Evolutionary conservation across 257 asterid species (phyloP).

Genomic region (Jaltomata sinuosa): DNA sequence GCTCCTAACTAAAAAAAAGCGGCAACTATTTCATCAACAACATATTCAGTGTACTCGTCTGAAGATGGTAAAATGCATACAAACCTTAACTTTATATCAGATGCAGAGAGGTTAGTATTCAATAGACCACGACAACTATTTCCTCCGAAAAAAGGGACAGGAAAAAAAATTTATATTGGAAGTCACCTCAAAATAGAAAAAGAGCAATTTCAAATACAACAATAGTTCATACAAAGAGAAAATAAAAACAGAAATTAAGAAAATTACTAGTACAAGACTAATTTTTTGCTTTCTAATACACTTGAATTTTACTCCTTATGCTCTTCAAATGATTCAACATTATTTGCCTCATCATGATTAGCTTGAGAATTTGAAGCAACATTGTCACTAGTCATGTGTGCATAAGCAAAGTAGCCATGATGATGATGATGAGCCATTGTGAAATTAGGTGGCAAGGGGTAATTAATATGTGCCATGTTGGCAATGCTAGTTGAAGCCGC

Average conservation of each 20-base stretch:
- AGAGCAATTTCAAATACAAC: not conserved
- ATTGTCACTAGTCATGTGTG: slow-evolving; percentile 22
- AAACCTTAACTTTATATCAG: no score
- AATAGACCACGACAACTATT: no score
- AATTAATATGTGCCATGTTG: slow-evolving; percentile 9
- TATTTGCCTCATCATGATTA: not conserved
- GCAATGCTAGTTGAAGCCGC: slow-evolving; percentile 11
- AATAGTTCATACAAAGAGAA: not conserved
- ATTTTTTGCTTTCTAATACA: not conserved
- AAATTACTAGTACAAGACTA: not conserved
- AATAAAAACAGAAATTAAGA: not conserved
- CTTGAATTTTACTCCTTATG: slow-evolving; percentile 36
- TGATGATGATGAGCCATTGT: slow-evolving; percentile 40
- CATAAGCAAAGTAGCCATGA: slow-evolving; percentile 33
- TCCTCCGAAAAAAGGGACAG: no score
- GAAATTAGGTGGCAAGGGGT: slow-evolving; percentile 19
- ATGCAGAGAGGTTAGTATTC: no score
- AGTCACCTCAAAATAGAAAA: not conserved
- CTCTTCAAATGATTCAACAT: slow-evolving; percentile 33
- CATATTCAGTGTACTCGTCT: no score
- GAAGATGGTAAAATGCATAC: no score
- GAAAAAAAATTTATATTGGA: not conserved
- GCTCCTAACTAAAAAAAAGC: no score
- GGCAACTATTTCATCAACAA: no score
- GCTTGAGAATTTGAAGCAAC: slow-evolving; percentile 40